These are phyloP conservation scores for Calonectria naviculata DNA, from an alignment of 2,329 filamentous ascomycete genomes.

Conservation along the genomic window DNA sequence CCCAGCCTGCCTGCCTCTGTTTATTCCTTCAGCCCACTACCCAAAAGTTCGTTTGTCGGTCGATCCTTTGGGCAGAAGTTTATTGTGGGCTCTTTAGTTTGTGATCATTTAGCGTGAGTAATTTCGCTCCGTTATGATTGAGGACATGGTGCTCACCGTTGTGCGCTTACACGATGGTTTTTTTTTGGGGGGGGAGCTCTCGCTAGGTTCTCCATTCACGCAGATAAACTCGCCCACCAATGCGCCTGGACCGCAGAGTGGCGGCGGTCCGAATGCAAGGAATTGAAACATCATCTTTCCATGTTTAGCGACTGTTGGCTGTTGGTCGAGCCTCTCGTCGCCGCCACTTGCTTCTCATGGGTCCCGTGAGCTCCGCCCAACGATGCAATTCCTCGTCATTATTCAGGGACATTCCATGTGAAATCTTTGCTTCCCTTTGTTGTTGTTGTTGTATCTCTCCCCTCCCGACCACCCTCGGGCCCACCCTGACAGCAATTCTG, in stretches of 20 bases:
- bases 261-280: slow-evolving; percentile 4
- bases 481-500: background rate
- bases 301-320: background rate
- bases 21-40: slow-evolving; percentile 8
- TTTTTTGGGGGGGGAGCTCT: background rate
- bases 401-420: background rate
- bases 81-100: background rate
- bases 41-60: slow-evolving; percentile 7
- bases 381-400: background rate
- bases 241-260: background rate
- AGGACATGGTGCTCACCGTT: background rate
- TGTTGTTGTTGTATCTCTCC: background rate
- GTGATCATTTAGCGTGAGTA: background rate
- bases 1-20: slow-evolving; percentile 8
- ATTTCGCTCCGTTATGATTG: background rate
- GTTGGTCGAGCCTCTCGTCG: background rate
- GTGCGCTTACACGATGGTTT: background rate
- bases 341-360: slow-evolving; percentile 1
- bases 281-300: background rate
- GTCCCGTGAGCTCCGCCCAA: slow-evolving; percentile 3
- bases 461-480: background rate
- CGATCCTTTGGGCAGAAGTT: slow-evolving; percentile 5
- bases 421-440: background rate
- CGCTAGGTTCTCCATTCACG: background rate
- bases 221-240: background rate